Evolutionary conservation across 202 grass and related monocot genomes (phyloP).

Genomic region (Carex arenaria): DNA sequence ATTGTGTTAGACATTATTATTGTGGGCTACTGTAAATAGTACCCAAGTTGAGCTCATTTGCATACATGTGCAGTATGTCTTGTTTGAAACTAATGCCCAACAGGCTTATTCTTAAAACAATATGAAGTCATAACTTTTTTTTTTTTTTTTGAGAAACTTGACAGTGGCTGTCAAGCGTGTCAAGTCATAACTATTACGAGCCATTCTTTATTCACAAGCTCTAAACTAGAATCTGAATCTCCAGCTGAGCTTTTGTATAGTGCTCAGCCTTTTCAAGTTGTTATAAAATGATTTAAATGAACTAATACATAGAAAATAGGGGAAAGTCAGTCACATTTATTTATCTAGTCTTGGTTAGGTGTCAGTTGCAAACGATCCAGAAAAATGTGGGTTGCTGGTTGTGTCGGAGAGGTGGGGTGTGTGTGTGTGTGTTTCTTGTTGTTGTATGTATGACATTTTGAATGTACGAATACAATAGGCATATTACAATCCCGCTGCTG

Average conservation of each 20-base stretch:
- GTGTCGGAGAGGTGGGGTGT: neutral
- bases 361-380: neutral
- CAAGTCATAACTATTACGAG: neutral
- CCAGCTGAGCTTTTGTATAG: neutral
- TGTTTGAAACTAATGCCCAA: neutral
- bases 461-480: conserved; percentile 16
- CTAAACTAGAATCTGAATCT: conserved; percentile 1
- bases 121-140: neutral
- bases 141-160: no score
- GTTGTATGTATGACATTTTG: conserved; percentile 4
- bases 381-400: conserved; percentile 3
- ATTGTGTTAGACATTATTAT: neutral
- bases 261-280: neutral
- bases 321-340: neutral
- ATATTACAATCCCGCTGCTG: conserved; percentile 20
- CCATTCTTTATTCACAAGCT: neutral
- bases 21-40: neutral
- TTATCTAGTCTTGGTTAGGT: conserved; percentile 1
- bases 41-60: neutral
- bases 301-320: neutral
- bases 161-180: neutral
- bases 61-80: neutral
- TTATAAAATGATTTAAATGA: neutral
- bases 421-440: neutral
- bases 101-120: neutral